A percentile compares a stretch with the other conserved stretches of the same genome.
Conservation (phyloP, 495 filamentous ascomycete species). For the Beverwykella pulmonaria region DNA sequence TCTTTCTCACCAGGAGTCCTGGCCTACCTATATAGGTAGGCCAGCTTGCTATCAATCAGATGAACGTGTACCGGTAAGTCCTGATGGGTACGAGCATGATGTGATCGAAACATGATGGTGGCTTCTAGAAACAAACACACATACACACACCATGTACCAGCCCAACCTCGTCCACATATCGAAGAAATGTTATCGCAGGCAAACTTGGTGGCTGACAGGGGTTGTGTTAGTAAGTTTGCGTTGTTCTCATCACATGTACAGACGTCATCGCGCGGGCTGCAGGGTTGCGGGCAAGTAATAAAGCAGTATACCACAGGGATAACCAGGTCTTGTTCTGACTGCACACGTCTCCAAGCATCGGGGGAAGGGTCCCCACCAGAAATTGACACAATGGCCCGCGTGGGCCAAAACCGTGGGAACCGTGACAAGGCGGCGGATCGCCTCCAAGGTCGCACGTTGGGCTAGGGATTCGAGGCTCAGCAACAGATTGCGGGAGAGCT, state of each 20-base stretch:
- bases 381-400: no score
- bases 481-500: conserved; percentile 22
- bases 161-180: background rate
- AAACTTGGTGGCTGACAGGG: background rate
- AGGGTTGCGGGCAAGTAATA: conserved; percentile 14
- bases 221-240: conserved; percentile 5
- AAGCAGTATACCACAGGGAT: background rate
- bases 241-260: background rate
- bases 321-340: background rate
- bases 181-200: conserved; percentile 5
- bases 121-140: no score
- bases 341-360: background rate
- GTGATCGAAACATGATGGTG: no score
- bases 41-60: no score
- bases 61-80: no score
- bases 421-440: conserved; percentile 7
- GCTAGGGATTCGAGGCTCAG: conserved; percentile 13
- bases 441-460: conserved; percentile 7
- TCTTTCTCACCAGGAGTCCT: no score
- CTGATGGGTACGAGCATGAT: no score
- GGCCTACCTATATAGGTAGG: no score
- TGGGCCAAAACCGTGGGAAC: background rate
- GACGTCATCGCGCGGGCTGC: conserved; percentile 14
- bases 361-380: background rate
- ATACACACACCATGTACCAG: background rate